These are phyloP conservation scores for Arachis monticola DNA, from an alignment of 331 rosid genomes.

Conservation along the genomic window DNA sequence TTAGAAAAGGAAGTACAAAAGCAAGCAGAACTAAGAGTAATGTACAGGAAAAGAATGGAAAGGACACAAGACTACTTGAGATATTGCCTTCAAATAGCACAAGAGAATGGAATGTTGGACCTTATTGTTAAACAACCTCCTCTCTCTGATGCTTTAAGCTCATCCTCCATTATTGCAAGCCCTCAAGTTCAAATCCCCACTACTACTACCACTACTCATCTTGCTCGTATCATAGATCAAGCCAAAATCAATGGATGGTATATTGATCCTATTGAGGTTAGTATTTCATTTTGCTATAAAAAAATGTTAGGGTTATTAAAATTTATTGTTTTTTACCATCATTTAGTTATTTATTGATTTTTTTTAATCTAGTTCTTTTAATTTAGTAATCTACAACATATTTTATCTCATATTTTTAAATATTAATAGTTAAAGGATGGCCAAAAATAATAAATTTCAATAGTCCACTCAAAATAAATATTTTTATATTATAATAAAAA, in stretches of 20 bases:
- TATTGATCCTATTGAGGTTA: slow-evolving; percentile 65
- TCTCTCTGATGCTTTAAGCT: background rate
- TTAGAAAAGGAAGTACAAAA: slow-evolving; percentile 54
- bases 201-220: slow-evolving; percentile 23
- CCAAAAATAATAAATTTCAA: no score
- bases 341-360: no score
- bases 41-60: slow-evolving; percentile 57
- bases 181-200: slow-evolving; percentile 34
- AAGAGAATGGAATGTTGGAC: slow-evolving; percentile 69
- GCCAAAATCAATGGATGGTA: slow-evolving; percentile 71
- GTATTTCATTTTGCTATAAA: background rate
- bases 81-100: slow-evolving; percentile 66
- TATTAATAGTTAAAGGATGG: no score
- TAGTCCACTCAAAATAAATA: no score
- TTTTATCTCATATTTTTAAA: no score
- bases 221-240: slow-evolving; percentile 44
- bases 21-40: slow-evolving; percentile 43
- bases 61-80: slow-evolving; percentile 68
- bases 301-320: no score
- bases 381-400: no score
- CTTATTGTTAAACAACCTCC: slow-evolving; percentile 45
- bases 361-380: no score
- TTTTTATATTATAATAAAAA: no score
- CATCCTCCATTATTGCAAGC: slow-evolving; percentile 3
- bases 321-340: no score